phyloP scores from a whole-genome alignment of 1,284 basidiomycete species.

The Ustanciosporium gigantosporum region DNA sequence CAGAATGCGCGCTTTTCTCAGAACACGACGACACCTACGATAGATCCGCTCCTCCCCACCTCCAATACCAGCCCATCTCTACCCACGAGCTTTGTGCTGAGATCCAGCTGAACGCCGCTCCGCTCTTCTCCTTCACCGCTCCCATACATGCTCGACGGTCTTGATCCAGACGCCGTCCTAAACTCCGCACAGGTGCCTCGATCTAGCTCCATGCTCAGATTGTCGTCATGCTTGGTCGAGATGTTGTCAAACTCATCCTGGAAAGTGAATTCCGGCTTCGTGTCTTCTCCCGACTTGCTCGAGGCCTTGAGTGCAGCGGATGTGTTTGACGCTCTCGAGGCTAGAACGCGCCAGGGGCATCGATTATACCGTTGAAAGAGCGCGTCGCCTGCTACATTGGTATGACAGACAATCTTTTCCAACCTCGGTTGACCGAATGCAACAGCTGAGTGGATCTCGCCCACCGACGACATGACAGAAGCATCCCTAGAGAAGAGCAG shows the following conservation, averaged over 20 bases:
- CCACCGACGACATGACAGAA: slow-evolving; percentile 9
- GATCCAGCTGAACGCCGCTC: slow-evolving; percentile 26
- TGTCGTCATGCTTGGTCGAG: slow-evolving; percentile 11
- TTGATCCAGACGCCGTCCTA: slow-evolving; percentile 1
- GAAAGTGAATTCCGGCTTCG: slow-evolving; percentile 5
- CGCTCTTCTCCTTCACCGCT: neutral
- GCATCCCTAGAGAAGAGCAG: slow-evolving; percentile 27
- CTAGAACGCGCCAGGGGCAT: slow-evolving; percentile 28
- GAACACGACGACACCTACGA: slow-evolving; percentile 33
- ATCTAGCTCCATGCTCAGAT: slow-evolving; percentile 34
- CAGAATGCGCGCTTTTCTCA: too few relatives aligned
- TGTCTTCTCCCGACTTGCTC: too few relatives aligned
- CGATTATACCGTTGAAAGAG: slow-evolving; percentile 38
- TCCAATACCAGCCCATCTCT: slow-evolving; percentile 30
- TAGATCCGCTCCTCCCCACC: slow-evolving; percentile 23
- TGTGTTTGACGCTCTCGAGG: neutral
- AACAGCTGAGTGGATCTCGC: slow-evolving; percentile 10
- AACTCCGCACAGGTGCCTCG: slow-evolving; percentile 35
- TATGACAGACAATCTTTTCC: slow-evolving; percentile 42
- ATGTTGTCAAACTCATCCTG: slow-evolving; percentile 28
- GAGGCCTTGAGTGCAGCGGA: slow-evolving; percentile 1
- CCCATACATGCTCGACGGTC: neutral
- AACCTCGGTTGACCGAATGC: slow-evolving; percentile 20
- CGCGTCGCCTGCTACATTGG: slow-evolving; percentile 36
- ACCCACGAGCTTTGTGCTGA: slow-evolving; percentile 26